phyloP scores from a whole-genome alignment of 1,284 basidiomycete species.

The Neolentinus lepideus region DNA sequence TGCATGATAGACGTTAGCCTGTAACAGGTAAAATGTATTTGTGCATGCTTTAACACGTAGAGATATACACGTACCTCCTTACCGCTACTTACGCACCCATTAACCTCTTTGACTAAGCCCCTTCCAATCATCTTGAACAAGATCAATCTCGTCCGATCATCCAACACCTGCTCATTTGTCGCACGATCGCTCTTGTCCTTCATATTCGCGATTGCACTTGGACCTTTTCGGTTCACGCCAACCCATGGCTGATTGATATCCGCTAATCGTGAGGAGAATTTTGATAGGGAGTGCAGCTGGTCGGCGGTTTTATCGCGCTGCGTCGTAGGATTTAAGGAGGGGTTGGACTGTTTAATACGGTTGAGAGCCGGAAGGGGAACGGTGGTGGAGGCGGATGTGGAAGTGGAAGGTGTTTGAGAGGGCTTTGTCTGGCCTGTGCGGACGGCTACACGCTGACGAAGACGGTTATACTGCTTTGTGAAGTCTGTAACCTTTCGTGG shows the following conservation, averaged over 20 bases:
- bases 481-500: slow-evolving; percentile 56
- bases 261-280: slow-evolving; percentile 62
- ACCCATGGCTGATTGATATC: slow-evolving; percentile 75
- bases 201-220: slow-evolving; percentile 74
- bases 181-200: slow-evolving; percentile 95
- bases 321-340: slow-evolving; percentile 5
- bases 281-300: slow-evolving; percentile 64
- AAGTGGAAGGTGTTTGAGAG: slow-evolving; percentile 35
- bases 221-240: slow-evolving; percentile 84
- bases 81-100: slow-evolving; percentile 91
- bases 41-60: neutral
- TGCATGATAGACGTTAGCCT: slow-evolving; percentile 95
- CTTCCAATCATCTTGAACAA: slow-evolving; percentile 92
- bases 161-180: slow-evolving; percentile 91
- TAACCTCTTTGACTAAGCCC: slow-evolving; percentile 80
- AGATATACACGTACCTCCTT: slow-evolving; percentile 67
- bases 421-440: slow-evolving; percentile 61
- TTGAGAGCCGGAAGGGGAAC: slow-evolving; percentile 73
- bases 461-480: slow-evolving; percentile 93
- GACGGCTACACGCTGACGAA: slow-evolving; percentile 78
- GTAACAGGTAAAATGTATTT: neutral
- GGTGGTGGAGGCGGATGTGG: slow-evolving; percentile 29
- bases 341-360: slow-evolving; percentile 35
- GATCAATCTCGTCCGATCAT: slow-evolving; percentile 85
- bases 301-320: slow-evolving; percentile 45